Conservation (phyloP, 1,284 basidiomycete genomes). For the Ustilago esculenta region DNA sequence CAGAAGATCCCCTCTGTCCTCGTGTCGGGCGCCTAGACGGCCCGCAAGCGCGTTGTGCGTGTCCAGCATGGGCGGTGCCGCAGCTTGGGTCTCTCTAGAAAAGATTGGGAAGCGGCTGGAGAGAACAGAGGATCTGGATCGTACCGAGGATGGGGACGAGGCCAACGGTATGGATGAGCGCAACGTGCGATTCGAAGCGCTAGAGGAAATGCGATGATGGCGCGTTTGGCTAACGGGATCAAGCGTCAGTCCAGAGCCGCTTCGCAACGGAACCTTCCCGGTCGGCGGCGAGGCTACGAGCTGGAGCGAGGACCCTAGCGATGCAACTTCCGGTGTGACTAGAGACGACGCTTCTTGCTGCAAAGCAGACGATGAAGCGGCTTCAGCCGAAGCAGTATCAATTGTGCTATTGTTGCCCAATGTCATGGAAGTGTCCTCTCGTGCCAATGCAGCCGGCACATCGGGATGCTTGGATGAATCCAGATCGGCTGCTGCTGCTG, state of each 20-base stretch:
- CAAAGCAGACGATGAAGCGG: background rate
- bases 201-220: constrained; percentile 40
- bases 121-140: constrained; percentile 45
- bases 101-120: constrained; percentile 40
- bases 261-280: constrained; percentile 7
- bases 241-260: constrained; percentile 13
- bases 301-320: constrained; percentile 26
- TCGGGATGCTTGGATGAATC: constrained; percentile 1
- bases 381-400: constrained; percentile 2
- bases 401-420: constrained; percentile 9
- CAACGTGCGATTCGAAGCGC: constrained; percentile 45
- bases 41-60: constrained; percentile 59
- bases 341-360: constrained; percentile 3
- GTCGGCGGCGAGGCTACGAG: constrained; percentile 14
- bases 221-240: constrained; percentile 18
- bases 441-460: constrained; percentile 6
- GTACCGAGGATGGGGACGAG: constrained; percentile 46
- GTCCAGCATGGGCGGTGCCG: constrained; percentile 56
- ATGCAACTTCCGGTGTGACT: constrained; percentile 7
- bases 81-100: constrained; percentile 36
- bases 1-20: constrained; percentile 43
- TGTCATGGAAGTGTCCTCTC: constrained; percentile 36
- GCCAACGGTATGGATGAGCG: constrained; percentile 29
- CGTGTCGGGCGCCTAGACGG: constrained; percentile 45
- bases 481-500: background rate